These are phyloP conservation scores for Cyberlindnera lachancei DNA, from an alignment of 805 yeast genomes.

Conservation along the genomic window DNA sequence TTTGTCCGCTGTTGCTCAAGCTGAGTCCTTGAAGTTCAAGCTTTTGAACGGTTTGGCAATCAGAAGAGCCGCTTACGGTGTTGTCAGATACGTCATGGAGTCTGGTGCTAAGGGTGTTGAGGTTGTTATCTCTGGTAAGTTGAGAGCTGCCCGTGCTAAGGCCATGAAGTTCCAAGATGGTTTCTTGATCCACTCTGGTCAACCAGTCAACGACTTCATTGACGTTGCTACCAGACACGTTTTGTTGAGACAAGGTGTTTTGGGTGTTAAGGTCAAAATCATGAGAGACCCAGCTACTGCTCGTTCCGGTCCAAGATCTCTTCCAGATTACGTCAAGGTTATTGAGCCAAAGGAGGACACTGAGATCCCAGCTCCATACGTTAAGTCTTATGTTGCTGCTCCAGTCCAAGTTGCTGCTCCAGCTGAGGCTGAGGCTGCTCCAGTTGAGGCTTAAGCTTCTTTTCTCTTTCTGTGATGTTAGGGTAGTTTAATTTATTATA, in stretches of 20 bases:
- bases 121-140: constrained; percentile 99
- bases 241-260: constrained; percentile 99
- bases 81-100: constrained; percentile 99
- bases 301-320: constrained; percentile 80
- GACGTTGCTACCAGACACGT: constrained; percentile 99
- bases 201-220: constrained; percentile 98
- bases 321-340: constrained; percentile 93
- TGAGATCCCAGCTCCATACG: constrained; percentile 70
- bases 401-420: constrained; percentile 15
- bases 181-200: constrained; percentile 99
- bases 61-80: constrained; percentile 99
- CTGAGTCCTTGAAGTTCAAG: constrained; percentile 98
- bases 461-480: too few species aligned
- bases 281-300: constrained; percentile 96
- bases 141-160: constrained; percentile 99
- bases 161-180: constrained; percentile 99
- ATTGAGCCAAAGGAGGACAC: constrained; percentile 94
- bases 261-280: constrained; percentile 98
- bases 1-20: constrained; percentile 98
- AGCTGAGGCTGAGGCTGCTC: constrained; percentile 10
- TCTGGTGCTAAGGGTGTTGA: constrained; percentile 99
- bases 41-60: constrained; percentile 97
- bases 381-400: constrained; percentile 58
- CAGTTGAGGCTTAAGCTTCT: constrained; percentile 12
- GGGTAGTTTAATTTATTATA: too few species aligned